phyloP scores from a whole-genome alignment of 2,329 filamentous ascomycete species.

The Sclerotinia glacialis region DNA sequence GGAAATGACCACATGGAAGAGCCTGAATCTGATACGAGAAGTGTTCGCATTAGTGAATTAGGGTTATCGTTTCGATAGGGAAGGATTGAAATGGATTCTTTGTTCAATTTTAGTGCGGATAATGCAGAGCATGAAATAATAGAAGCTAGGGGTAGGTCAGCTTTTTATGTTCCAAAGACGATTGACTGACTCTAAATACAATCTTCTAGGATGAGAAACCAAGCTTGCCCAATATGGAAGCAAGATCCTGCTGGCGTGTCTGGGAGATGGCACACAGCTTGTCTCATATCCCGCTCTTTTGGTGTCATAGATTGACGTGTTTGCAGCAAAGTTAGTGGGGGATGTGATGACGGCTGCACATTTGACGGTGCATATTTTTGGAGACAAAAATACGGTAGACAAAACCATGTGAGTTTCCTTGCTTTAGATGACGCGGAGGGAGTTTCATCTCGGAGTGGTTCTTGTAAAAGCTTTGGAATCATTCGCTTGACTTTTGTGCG shows the following conservation, averaged over 20 bases:
- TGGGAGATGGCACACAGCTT: constrained; percentile 46
- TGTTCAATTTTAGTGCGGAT: not conserved
- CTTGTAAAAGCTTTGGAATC: constrained; percentile 27
- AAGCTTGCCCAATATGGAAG: constrained; percentile 50
- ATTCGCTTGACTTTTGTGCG: constrained; percentile 26
- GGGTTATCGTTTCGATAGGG: not conserved
- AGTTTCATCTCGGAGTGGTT: constrained; percentile 22
- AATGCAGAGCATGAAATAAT: not conserved
- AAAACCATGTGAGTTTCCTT: constrained; percentile 28
- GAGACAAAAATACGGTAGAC: constrained; percentile 48
- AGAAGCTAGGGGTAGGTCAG: not conserved
- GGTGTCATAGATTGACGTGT: constrained; percentile 44
- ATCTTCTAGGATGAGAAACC: constrained; percentile 48
- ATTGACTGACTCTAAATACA: constrained; percentile 37
- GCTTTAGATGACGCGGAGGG: constrained; percentile 18
- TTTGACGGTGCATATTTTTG: constrained; percentile 43
- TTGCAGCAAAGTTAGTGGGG: constrained; percentile 47
- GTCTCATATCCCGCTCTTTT: constrained; percentile 46
- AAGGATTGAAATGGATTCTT: constrained; percentile 2
- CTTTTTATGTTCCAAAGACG: not conserved
- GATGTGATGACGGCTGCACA: constrained; percentile 41
- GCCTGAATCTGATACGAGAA: not conserved
- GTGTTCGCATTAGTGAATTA: not conserved
- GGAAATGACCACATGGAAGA: constrained; percentile 8
- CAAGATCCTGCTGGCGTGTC: constrained; percentile 42